Base-by-base conservation (phyloP, 75 land plant genomes). In the Pinus albicaulis region DNA sequence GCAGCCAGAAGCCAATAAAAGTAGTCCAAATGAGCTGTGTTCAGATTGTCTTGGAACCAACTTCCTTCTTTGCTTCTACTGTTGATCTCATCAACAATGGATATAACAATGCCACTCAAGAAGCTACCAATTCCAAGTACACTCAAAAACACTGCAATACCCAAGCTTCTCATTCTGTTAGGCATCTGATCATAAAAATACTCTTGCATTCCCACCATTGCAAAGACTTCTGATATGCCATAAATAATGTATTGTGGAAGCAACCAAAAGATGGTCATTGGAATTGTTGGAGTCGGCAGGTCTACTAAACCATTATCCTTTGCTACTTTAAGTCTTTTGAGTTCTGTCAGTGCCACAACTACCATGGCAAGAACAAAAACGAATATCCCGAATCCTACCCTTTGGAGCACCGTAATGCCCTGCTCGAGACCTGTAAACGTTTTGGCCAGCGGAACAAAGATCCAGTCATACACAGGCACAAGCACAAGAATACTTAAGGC, bases 141-240 rank as follows among this genome's bases (percentile, higher is more conserved):
- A 75, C 83, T 83, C 14, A 87, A 34, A 70, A 81, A 86, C 15
- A 88, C 80, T 3, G 94, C 89, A 8, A 86, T 78, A 11, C 95
- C 95, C 23, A 93, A 28, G 77, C 95, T 87, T 64, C 90, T 79
- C 83, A 87, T 73, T 23, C 36, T 76, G 16, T 89, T 82, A 4
- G 95, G 95, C 79, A 91, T 76, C 74, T 92, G 89, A 64, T 88
- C 91, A 56, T 93, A 93, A 84, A 91, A 93, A 53, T 88, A 80
- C 80, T 93, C 93, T 74, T 88, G 89, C 81, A 88, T 36, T 22
- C 93, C 95, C 20, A 91, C 80, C 59, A 80, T 63, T n/a, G 86
- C 57, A 73, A 91, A 89, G 1, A 86, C 87, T 74, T 93, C 86
- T 1, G 87, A 58, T 4, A 90, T 24, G 15, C 91, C 93, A 56